phyloP scores from a whole-genome alignment of 306 rosid genomes.

The Rosa chinensis region DNA sequence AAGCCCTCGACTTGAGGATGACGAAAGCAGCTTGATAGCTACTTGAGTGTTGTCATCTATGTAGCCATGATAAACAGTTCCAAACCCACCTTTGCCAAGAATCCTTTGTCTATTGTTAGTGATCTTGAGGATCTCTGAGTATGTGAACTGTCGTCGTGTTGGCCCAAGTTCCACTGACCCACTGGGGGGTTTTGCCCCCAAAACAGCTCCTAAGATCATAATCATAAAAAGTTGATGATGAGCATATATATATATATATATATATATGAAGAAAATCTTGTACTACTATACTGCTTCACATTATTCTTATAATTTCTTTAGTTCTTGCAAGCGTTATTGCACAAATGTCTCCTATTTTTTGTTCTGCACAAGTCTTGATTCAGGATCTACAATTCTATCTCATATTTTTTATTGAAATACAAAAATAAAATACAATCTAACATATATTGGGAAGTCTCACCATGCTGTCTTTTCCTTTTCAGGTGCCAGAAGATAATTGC shows the following conservation, averaged over 20 bases:
- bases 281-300: too few species aligned
- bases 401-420: too few species aligned
- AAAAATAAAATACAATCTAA: not conserved
- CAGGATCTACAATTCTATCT: too few species aligned
- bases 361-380: too few species aligned
- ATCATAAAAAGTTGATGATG: not conserved
- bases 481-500: not conserved
- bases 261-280: not conserved
- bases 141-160: constrained; percentile 34
- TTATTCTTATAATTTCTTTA: too few species aligned
- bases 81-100: constrained; percentile 54
- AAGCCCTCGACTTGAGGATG: constrained; percentile 40
- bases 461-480: constrained; percentile 18
- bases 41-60: constrained; percentile 43
- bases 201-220: not conserved
- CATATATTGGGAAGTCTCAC: not conserved
- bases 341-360: too few species aligned
- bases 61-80: constrained; percentile 44
- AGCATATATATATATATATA: not conserved
- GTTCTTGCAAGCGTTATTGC: too few species aligned
- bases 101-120: constrained; percentile 42
- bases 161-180: constrained; percentile 22
- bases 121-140: constrained; percentile 31
- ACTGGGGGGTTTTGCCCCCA: not conserved
- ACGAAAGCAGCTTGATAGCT: constrained; percentile 54